Evolutionary conservation across 2,329 filamentous ascomycete genomes (phyloP), one percentile per base, ranked within the genome.

Genomic region (Epichloe elymi): DNA sequence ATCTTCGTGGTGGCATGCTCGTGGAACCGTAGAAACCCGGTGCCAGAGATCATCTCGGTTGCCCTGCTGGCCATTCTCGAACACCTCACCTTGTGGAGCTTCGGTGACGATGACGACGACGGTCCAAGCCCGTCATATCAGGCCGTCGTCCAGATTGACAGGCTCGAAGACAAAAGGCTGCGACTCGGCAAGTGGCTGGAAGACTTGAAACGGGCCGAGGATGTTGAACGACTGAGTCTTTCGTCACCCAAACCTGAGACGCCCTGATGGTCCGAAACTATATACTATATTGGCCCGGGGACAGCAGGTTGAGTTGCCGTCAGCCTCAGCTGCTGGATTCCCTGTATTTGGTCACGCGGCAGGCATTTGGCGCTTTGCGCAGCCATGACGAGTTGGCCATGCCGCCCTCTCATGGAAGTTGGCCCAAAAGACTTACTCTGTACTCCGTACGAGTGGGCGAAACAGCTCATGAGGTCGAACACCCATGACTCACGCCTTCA

Each of bases 1-100:
- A 64, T 66, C 46, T 65, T 66, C 49, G 63, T 62, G 19, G 63
- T 62, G 17, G 64, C 63, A 1, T 64, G 62, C 59, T 60, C 60
- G 1, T 56, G 58, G 20, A 58, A 59, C 46, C 63, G 62, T 59
- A 56, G 58, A 4, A 61, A 60, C 47, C 62, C 61, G 5, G 53
- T 65, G 3, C 50, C 54, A 3, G 63, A 59, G 19, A 65, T 66
- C 12, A 53, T 59, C 19, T 55, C 60, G 20, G 60, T 61, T 5
- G 63, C 63, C 8, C 48, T 64, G 41, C 57, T 65, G 50, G 64
- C 64, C 1, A 56, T 65, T 11, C 45, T 61, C 19, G 63, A 66
- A 48, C 64, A 66, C 42, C 50, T 66, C 37, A 63, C 62, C 8
- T 59, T 66, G 7, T 66, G 62, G 61, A 65, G 63, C 51, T 58